A percentile compares a stretch with the other conserved stretches of the same genome.
Evolutionary conservation across 73 alveolate species (phyloP).

Genomic region (Durusdinium trenchii): DNA sequence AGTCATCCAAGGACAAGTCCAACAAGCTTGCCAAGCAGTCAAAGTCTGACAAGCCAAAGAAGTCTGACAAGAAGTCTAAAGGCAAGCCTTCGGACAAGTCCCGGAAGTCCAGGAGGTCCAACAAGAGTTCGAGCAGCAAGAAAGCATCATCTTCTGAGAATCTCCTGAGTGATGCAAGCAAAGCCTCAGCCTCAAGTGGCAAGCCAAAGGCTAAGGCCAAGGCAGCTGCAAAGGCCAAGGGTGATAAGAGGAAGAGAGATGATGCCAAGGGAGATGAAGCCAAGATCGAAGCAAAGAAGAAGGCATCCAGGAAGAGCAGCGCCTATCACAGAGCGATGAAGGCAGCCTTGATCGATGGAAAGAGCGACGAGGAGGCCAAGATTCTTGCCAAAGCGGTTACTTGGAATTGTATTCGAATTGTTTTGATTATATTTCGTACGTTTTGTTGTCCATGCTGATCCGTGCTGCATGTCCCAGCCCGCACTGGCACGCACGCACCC

Average conservation of each 20-base stretch:
- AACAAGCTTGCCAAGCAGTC: neutral
- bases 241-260: neutral
- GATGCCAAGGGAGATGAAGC: neutral
- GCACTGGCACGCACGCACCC: no score
- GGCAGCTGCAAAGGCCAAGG: neutral
- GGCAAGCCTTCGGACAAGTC: neutral
- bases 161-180: neutral
- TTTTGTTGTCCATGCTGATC: neutral
- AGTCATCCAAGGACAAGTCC: neutral
- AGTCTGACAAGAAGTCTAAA: neutral
- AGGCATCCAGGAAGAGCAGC: neutral
- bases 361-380: constrained; percentile 31
- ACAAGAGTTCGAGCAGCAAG: neutral
- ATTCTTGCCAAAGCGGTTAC: neutral
- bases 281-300: neutral
- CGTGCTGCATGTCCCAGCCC: no score
- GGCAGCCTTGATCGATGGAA: neutral
- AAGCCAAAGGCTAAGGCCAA: neutral
- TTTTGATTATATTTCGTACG: no score
- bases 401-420: neutral
- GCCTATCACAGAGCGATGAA: constrained; percentile 5
- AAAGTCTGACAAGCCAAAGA: neutral
- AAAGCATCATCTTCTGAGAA: neutral
- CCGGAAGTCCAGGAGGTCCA: neutral
- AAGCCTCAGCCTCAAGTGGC: neutral